Percentiles rank a stretch among this genome's conserved stretches.
These are phyloP conservation scores for Dillenia suffruticosa DNA, from an alignment of 164 flowering plant species.

Conservation along the genomic window DNA sequence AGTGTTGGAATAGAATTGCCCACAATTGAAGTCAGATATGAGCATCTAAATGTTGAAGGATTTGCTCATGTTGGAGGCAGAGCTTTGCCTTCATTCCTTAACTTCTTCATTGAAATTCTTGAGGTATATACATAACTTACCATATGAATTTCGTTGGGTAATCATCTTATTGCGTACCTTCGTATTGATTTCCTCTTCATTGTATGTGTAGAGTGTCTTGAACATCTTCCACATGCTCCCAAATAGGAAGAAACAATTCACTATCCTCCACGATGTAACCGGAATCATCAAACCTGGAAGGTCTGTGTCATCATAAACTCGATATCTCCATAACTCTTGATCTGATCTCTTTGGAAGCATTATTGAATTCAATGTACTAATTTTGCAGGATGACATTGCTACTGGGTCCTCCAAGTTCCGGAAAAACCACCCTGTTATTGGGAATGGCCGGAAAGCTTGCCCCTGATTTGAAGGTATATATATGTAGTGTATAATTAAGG, in stretches of 20 bases:
- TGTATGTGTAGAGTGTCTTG: slow-evolving; percentile 34
- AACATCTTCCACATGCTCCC: slow-evolving; percentile 35
- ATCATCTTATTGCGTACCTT: not conserved
- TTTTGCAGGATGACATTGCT: slow-evolving; percentile 54
- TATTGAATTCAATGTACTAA: not conserved
- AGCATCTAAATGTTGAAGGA: slow-evolving; percentile 47
- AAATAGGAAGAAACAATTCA: slow-evolving; percentile 34
- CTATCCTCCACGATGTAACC: slow-evolving; percentile 63
- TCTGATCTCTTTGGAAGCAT: no score
- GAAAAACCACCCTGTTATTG: slow-evolving; percentile 50
- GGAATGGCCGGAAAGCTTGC: slow-evolving; percentile 52
- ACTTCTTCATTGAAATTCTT: slow-evolving; percentile 27
- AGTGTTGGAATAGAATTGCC: slow-evolving; percentile 68
- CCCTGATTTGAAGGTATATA: slow-evolving; percentile 22
- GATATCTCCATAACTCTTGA: no score
- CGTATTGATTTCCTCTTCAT: not conserved
- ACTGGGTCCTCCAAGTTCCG: slow-evolving; percentile 60
- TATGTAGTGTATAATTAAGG: not conserved
- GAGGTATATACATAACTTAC: slow-evolving; percentile 29
- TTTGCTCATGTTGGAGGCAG: slow-evolving; percentile 51
- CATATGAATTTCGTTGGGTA: not conserved
- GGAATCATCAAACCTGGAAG: slow-evolving; percentile 68
- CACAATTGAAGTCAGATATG: slow-evolving; percentile 63
- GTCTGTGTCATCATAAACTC: slow-evolving; percentile 11
- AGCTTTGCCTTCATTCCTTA: slow-evolving; percentile 51